These are phyloP conservation scores for Rhynchosporium graminicola DNA, from an alignment of 2,329 filamentous ascomycete genomes.

Conservation along the genomic window DNA sequence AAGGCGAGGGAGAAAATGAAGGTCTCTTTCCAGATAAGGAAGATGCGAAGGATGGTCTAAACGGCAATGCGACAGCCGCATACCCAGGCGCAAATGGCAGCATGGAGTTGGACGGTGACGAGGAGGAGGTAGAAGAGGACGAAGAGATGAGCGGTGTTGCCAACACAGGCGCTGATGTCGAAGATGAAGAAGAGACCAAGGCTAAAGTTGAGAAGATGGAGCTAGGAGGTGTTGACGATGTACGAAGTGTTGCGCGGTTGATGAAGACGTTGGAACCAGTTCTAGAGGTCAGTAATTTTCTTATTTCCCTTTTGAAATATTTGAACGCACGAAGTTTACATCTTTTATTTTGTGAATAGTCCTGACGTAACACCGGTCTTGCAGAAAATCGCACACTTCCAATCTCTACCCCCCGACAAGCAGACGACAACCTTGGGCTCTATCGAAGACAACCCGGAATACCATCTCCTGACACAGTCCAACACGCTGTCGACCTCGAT, in stretches of 20 bases:
- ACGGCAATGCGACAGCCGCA: slow-evolving; percentile 37
- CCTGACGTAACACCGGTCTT: slow-evolving; percentile 63
- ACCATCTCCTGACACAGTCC: slow-evolving; percentile 82
- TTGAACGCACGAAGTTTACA: slow-evolving; percentile 60
- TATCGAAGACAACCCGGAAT: slow-evolving; percentile 90
- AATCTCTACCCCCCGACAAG: slow-evolving; percentile 66
- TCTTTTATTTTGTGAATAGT: slow-evolving; percentile 57
- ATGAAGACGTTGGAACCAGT: slow-evolving; percentile 82
- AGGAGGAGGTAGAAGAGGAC: slow-evolving; percentile 62
- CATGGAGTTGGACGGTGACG: slow-evolving; percentile 62
- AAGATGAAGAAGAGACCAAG: slow-evolving; percentile 69
- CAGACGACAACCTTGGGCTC: slow-evolving; percentile 71
- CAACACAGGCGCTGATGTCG: slow-evolving; percentile 48
- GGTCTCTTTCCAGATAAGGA: slow-evolving; percentile 46
- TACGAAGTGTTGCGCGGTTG: slow-evolving; percentile 75
- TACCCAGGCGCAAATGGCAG: slow-evolving; percentile 43
- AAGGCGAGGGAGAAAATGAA: slow-evolving; percentile 61
- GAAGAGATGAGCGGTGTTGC: slow-evolving; percentile 55
- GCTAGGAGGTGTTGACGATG: slow-evolving; percentile 70
- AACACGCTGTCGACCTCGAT: slow-evolving; percentile 91
- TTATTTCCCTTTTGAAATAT: slow-evolving; percentile 33
- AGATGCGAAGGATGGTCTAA: slow-evolving; percentile 42
- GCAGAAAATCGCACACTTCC: slow-evolving; percentile 80
- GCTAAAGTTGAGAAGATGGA: slow-evolving; percentile 82
- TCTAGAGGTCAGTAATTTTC: slow-evolving; percentile 67